phyloP scores from a whole-genome alignment of 2,329 filamentous ascomycete species.

The Leptoxyphium fumago region DNA sequence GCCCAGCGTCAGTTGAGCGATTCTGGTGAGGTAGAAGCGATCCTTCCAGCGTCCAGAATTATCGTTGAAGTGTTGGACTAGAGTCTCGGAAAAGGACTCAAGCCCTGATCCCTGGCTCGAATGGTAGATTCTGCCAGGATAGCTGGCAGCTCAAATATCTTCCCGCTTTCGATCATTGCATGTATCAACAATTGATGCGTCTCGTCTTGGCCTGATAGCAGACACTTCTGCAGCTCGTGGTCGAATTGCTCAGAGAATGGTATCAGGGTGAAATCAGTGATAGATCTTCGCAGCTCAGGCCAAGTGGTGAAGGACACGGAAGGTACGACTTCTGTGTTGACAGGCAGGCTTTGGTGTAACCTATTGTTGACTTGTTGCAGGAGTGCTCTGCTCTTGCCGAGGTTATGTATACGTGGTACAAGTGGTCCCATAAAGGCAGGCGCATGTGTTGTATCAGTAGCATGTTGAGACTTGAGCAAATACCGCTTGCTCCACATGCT shows the following conservation, averaged over 20 bases:
- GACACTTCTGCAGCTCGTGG: slow-evolving; percentile 57
- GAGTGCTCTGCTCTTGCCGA: slow-evolving; percentile 78
- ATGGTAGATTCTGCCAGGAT: slow-evolving; percentile 60
- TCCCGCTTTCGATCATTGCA: slow-evolving; percentile 54
- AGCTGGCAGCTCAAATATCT: slow-evolving; percentile 49
- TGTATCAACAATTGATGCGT: slow-evolving; percentile 52
- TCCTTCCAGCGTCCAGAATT: slow-evolving; percentile 56
- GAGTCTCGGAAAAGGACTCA: slow-evolving; percentile 47
- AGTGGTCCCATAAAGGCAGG: slow-evolving; percentile 62
- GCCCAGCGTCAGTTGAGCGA: slow-evolving; percentile 58
- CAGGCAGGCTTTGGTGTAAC: slow-evolving; percentile 7
- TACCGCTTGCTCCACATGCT: slow-evolving; percentile 68
- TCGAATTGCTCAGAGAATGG: slow-evolving; percentile 66
- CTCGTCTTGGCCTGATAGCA: slow-evolving; percentile 56
- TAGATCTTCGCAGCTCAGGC: neutral
- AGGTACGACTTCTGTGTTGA: slow-evolving; percentile 1
- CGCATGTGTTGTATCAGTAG: slow-evolving; percentile 42
- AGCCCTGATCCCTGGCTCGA: slow-evolving; percentile 58
- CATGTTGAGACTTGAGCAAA: slow-evolving; percentile 36
- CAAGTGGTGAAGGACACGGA: neutral
- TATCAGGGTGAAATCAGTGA: slow-evolving; percentile 5
- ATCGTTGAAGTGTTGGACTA: slow-evolving; percentile 56
- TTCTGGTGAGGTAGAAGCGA: slow-evolving; percentile 63
- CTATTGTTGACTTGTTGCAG: slow-evolving; percentile 51
- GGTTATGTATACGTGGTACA: slow-evolving; percentile 61